A percentile compares a stretch with the other conserved stretches of the same genome.
phyloP scores from a whole-genome alignment of 768 basidiomycete species.

The Tulasnella sp. region DNA sequence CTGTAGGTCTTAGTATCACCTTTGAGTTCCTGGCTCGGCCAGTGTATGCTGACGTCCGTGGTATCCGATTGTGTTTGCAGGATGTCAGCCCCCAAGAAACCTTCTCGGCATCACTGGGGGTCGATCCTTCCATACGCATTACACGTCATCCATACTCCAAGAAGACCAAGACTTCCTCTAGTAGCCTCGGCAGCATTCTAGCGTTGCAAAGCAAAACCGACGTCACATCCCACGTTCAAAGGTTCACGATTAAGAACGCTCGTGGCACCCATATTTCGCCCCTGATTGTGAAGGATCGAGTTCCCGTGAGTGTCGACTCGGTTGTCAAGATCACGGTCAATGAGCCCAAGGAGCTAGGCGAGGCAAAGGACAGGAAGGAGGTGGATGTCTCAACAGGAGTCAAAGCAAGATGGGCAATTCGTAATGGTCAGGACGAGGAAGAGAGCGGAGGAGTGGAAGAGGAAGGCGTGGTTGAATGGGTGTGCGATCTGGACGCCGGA shows the following conservation, averaged over 20 bases:
- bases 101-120: conserved; percentile 19
- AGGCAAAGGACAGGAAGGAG: conserved; percentile 9
- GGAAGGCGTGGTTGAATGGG: conserved; percentile 2
- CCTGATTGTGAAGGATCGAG: conserved; percentile 15
- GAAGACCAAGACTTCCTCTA: not conserved
- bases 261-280: not conserved
- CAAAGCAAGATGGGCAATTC: conserved; percentile 4
- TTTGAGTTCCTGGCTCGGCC: not conserved
- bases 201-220: conserved; percentile 13
- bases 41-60: not conserved
- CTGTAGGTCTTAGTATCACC: not conserved
- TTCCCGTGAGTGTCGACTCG: conserved; percentile 22
- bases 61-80: not conserved
- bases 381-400: not conserved
- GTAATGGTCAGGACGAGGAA: not conserved
- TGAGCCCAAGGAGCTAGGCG: conserved; percentile 24
- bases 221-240: conserved; percentile 13
- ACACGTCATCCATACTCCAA: conserved; percentile 17
- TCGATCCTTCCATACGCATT: conserved; percentile 19
- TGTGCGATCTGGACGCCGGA: not conserved
- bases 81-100: conserved; percentile 16
- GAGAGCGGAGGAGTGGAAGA: conserved; percentile 2
- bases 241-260: conserved; percentile 19
- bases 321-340: conserved; percentile 24
- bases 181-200: not conserved